Base-by-base conservation (phyloP, 2,329 filamentous ascomycete species). In the Paecilomyces fulvus region DNA sequence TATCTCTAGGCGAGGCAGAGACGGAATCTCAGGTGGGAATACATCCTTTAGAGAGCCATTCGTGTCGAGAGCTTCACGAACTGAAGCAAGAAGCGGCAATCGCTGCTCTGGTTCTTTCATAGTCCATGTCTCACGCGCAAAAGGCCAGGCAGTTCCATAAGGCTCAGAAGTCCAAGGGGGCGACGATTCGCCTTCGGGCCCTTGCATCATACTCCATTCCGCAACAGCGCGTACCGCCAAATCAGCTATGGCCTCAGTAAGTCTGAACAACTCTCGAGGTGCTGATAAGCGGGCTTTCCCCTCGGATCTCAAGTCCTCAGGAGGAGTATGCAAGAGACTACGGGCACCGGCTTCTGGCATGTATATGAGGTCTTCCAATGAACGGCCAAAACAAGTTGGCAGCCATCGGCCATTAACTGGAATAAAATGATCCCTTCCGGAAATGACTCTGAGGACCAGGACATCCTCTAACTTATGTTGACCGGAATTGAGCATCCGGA, bases 371-470 rank as follows among this genome's bases (percentile, higher is more conserved):
- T 95, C 92, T 58, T 92, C 87, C n/a, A 99, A 81, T 0, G 89
- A 92, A 37, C 90, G 85, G 0, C 89, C 90, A 52, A 97, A 89
- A 64, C 86, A 89, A 0, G 90, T 90, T 8, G 88, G 88, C 3
- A 87, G 76, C 92, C 94, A 99, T 1, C 75, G 77, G 0, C 83
- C 94, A 23, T 83, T 85, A 0, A 96, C 79, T 0, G 91, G 87
- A 43, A 99, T 83, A 68, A 99, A 99, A 67, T 97, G 89, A 65
- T 99, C 94, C 51, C 91, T 83, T 0, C 95, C 95, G 54, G 87
- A 83, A 10, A 84, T 80, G 4, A 99, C 89, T 0, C 91, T 85
- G 8, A 99, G 79, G 1, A 99, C 87, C 7, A 99, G 78, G 2
- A 99, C 86, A 61, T 97, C 91, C 60, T 97, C 92, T 0, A 99